phyloP scores from a whole-genome alignment of 257 asterid genomes.

The Osmanthus fragrans region DNA sequence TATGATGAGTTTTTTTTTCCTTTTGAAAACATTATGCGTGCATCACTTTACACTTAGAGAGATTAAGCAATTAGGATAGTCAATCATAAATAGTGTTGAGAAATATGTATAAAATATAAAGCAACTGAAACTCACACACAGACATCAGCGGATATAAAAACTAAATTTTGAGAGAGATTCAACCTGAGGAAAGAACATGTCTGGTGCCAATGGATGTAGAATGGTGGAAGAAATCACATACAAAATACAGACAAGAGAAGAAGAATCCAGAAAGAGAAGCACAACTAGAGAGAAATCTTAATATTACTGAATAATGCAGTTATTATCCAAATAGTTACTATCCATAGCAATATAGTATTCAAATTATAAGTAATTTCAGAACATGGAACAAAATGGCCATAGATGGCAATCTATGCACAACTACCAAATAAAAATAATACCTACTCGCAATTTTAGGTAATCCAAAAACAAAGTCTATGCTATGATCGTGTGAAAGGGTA shows the following conservation, averaged over 20 bases:
- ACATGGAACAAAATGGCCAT: background rate
- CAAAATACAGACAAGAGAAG: background rate
- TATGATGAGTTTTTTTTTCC: slow-evolving; percentile 15
- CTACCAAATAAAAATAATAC: background rate
- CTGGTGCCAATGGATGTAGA: background rate
- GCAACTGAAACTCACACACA: background rate
- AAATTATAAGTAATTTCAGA: background rate
- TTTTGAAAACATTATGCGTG: slow-evolving; percentile 8
- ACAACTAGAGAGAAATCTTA: background rate
- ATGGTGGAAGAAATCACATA: background rate
- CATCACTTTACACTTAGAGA: slow-evolving; percentile 10
- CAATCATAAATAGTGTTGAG: background rate
- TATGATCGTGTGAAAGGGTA: background rate
- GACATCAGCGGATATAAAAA: background rate
- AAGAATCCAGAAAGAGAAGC: background rate
- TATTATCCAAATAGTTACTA: background rate
- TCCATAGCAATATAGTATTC: background rate
- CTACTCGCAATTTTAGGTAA: background rate
- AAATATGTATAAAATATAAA: slow-evolving; percentile 1
- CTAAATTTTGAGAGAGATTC: background rate
- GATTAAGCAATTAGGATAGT: background rate
- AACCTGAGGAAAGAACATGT: background rate
- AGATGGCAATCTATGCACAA: background rate
- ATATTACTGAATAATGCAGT: background rate
- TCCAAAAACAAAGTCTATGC: background rate